Evolutionary conservation across 106 monocot species (phyloP).

Genomic region (Vanilla planifolia): DNA sequence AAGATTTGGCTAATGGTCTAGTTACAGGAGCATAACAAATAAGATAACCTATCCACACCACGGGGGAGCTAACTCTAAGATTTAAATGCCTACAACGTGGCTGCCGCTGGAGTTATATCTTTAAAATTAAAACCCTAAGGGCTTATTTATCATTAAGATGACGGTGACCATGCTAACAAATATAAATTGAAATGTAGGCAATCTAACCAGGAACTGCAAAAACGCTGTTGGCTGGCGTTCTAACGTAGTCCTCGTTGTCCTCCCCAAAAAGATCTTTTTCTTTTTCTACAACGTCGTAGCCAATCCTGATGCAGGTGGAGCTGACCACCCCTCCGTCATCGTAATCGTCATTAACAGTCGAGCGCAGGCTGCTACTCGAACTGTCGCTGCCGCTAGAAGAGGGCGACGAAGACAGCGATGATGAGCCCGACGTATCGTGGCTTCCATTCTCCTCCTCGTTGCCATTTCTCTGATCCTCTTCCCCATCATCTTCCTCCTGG

Average conservation of each 20-base stretch:
- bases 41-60: too few species aligned
- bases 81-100: too few species aligned
- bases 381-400: conserved; percentile 28
- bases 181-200: too few species aligned
- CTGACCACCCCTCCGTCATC: conserved; percentile 40
- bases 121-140: too few species aligned
- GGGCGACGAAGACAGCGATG: conserved; percentile 27
- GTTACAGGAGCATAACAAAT: too few species aligned
- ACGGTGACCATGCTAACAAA: too few species aligned
- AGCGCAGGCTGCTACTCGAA: conserved; percentile 8
- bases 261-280: conserved; percentile 81
- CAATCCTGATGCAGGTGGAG: conserved; percentile 6
- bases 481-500: conserved; percentile 15
- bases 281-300: conserved; percentile 31
- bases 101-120: too few species aligned
- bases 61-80: too few species aligned
- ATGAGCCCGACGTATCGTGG: conserved; percentile 45
- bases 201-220: conserved; percentile 58
- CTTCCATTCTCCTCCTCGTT: conserved; percentile 39
- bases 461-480: conserved; percentile 19
- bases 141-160: too few species aligned
- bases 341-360: not conserved
- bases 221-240: conserved; percentile 51
- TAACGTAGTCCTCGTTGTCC: conserved; percentile 75
- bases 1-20: too few species aligned